Evolutionary conservation across 1,284 basidiomycete genomes (phyloP), one percentile per base, ranked within the genome.

Genomic region (Pascua sp.): DNA sequence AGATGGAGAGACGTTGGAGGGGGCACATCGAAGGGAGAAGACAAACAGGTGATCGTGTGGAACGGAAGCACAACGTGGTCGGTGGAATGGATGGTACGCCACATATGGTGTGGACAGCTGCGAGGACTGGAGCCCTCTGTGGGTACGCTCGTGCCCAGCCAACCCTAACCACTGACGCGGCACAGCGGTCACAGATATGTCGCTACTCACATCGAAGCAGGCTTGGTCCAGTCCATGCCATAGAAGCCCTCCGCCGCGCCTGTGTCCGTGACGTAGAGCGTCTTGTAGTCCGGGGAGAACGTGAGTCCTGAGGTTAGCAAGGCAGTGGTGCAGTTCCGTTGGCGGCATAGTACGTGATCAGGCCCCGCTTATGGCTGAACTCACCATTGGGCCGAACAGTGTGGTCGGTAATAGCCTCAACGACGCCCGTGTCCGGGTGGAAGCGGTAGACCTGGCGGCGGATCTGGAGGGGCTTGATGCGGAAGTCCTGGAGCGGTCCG

Each of bases 371-470:
- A n/a, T n/a, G n/a, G n/a, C 24, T 32, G 24, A 32, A 32, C 73
- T 71, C 24, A 32, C 24, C 76, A 56, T 78, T 78, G 0, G 70
- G 73, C 57, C 71, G 67, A 46, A 67, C 57, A 65, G 89, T 85
- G 38, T 84, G 84, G 60, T 88, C 86, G 0, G 88, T 86, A 2
- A 89, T 85, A 4, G 87, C 85, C 7, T 82, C 81, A 2, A 90
- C 81, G 15, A 80, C 74, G 10, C 86, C 81, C 0, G 84, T 86
- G 42, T 66, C 78, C 11, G 84, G 83, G 67, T 89, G 83, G 61
- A 88, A 84, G 11, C 85, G 81, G 66, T 90, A 90, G 2, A 89
- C 86, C 66, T 89, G 88, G 49, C 82, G 84, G 4, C 86, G 87
- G 44, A 90, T 69, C 43, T 83, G 78, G 50, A 53, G 47, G 2